These are phyloP conservation scores for Talaromyces trachyspermus DNA, from an alignment of 495 filamentous ascomycete species.

Conservation along the genomic window DNA sequence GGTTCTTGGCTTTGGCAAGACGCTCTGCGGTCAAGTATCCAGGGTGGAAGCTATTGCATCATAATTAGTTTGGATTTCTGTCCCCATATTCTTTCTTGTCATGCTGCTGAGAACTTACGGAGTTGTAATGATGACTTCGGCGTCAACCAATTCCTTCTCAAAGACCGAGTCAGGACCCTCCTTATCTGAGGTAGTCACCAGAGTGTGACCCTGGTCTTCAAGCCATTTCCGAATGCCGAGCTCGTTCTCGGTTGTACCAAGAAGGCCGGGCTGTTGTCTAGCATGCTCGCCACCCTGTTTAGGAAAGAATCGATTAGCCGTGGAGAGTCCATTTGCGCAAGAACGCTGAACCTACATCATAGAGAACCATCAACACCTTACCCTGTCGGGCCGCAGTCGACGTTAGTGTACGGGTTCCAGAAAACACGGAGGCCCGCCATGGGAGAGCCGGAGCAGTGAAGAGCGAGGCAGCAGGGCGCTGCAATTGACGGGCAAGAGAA, in stretches of 20 bases:
- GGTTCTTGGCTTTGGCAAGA: slow-evolving; percentile 95
- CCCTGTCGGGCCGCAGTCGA: slow-evolving; percentile 52
- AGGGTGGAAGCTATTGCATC: slow-evolving; percentile 76
- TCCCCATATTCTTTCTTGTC: neutral
- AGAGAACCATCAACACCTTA: slow-evolving; percentile 68
- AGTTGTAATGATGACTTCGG: slow-evolving; percentile 98
- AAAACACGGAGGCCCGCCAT: slow-evolving; percentile 26
- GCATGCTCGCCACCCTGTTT: slow-evolving; percentile 62
- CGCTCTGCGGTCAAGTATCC: slow-evolving; percentile 96
- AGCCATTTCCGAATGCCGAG: slow-evolving; percentile 94
- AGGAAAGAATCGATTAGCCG: too few species aligned
- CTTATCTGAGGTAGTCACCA: slow-evolving; percentile 97
- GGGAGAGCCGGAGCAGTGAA: slow-evolving; percentile 37
- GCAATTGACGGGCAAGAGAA: slow-evolving; percentile 48
- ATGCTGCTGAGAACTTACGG: slow-evolving; percentile 58
- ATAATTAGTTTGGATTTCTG: neutral
- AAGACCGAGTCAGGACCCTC: slow-evolving; percentile 89
- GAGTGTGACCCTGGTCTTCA: slow-evolving; percentile 88
- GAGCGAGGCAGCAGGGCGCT: slow-evolving; percentile 51
- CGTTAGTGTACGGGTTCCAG: slow-evolving; percentile 47
- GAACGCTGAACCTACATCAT: slow-evolving; percentile 53
- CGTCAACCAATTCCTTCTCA: slow-evolving; percentile 90
- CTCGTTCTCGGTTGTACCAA: slow-evolving; percentile 97
- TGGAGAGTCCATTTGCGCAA: neutral
- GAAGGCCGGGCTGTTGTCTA: slow-evolving; percentile 69